Evolutionary conservation across 164 flowering plant species (phyloP).

Genomic region (Nymphaea thermarum): DNA sequence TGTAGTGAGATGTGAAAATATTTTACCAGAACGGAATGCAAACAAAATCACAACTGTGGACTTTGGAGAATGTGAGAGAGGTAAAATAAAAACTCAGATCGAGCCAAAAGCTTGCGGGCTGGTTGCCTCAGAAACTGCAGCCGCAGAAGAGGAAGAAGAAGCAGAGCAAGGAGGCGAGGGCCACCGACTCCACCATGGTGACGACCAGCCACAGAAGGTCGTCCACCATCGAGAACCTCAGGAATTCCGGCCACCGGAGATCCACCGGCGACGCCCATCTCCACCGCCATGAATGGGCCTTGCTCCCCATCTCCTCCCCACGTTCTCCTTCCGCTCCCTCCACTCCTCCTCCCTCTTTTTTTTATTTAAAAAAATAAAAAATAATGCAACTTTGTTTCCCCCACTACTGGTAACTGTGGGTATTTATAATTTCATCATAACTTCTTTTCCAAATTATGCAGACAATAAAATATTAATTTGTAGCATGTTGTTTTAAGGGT

Average conservation of each 20-base stretch:
- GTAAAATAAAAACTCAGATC: background rate
- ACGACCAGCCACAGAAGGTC: slow-evolving; percentile 44
- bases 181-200: slow-evolving; percentile 46
- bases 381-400: no score
- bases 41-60: background rate
- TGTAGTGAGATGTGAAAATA: background rate
- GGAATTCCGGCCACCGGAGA: slow-evolving; percentile 17
- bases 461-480: no score
- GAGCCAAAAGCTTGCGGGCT: background rate
- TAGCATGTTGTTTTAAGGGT: no score
- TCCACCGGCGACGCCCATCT: background rate
- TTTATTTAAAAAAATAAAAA: no score
- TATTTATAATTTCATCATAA: no score
- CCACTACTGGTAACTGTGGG: no score
- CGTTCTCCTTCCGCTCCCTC: background rate
- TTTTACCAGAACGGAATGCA: background rate
- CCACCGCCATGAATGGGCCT: background rate
- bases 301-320: background rate
- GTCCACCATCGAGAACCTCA: slow-evolving; percentile 35
- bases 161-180: slow-evolving; percentile 53
- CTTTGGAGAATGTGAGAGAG: background rate
- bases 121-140: slow-evolving; percentile 43
- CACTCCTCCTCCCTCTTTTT: background rate
- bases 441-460: no score
- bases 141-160: slow-evolving; percentile 69